Conservation (phyloP, 805 yeast genomes). For the Metschnikowia proteae region DNA sequence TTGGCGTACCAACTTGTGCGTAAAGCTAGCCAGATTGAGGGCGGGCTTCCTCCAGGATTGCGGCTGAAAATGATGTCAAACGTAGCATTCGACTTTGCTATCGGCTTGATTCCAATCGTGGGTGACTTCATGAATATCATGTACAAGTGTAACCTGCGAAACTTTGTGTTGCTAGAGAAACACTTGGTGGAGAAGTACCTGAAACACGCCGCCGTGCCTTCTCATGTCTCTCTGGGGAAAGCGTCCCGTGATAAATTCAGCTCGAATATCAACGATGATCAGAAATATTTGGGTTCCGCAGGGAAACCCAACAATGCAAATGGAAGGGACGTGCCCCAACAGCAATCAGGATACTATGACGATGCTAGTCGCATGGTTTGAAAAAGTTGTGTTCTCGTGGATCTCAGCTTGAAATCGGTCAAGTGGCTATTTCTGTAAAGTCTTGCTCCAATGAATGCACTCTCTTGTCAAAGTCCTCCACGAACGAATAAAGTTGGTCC, state of each 20-base stretch:
- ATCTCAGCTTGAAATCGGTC: too few relatives aligned
- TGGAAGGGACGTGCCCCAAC: background rate
- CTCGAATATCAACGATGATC: too few relatives aligned
- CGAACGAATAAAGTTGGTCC: conserved; percentile 43
- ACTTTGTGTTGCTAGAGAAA: conserved; percentile 29
- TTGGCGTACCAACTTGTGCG: conserved; percentile 30
- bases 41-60: conserved; percentile 33
- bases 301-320: background rate
- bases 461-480: conserved; percentile 22
- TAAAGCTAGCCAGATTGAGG: conserved; percentile 33
- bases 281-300: background rate
- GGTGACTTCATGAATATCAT: conserved; percentile 23
- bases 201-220: background rate
- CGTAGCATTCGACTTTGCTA: conserved; percentile 36
- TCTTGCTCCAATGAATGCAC: conserved; percentile 17
- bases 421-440: conserved; percentile 2
- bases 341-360: conserved; percentile 1
- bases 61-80: conserved; percentile 37
- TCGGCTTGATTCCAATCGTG: conserved; percentile 31
- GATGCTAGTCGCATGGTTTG: conserved; percentile 1
- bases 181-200: conserved; percentile 33
- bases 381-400: background rate
- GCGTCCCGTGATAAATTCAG: background rate
- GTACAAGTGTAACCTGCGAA: conserved; percentile 26
- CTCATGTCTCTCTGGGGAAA: background rate